Conservation (phyloP, 2,329 filamentous ascomycete species). For the Aureobasidium sp. region DNA sequence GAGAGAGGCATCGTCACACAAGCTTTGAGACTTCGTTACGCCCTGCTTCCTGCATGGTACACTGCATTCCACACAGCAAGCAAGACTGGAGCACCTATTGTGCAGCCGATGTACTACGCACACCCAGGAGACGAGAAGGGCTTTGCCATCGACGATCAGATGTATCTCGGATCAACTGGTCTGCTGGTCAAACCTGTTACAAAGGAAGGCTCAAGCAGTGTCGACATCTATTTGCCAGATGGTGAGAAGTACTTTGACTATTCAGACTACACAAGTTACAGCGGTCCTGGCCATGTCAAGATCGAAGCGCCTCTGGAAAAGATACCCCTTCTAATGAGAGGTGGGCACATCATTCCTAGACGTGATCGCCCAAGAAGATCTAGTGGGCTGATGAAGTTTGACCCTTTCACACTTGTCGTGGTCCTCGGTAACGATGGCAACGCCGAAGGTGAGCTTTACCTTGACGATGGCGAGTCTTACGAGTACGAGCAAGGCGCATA, state of each 20-base stretch:
- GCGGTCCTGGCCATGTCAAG: slow-evolving; percentile 64
- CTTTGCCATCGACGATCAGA: slow-evolving; percentile 86
- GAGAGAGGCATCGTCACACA: slow-evolving; percentile 81
- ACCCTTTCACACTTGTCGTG: slow-evolving; percentile 89
- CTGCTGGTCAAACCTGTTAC: slow-evolving; percentile 90
- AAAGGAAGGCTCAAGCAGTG: slow-evolving; percentile 62
- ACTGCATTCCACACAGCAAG: slow-evolving; percentile 91
- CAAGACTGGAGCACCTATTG: slow-evolving; percentile 73
- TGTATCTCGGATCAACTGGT: slow-evolving; percentile 83
- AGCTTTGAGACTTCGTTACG: slow-evolving; percentile 81
- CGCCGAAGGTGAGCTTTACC: slow-evolving; percentile 76
- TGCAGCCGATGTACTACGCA: slow-evolving; percentile 88
- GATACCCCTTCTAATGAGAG: slow-evolving; percentile 85
- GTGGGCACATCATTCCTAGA: slow-evolving; percentile 84
- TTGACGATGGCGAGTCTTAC: slow-evolving; percentile 90
- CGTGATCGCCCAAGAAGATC: slow-evolving; percentile 83
- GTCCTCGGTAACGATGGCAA: slow-evolving; percentile 60
- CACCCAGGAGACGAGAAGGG: slow-evolving; percentile 79
- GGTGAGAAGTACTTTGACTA: slow-evolving; percentile 92
- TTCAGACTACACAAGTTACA: slow-evolving; percentile 75
- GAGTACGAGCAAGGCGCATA: slow-evolving; percentile 80
- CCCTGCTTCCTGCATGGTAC: slow-evolving; percentile 88
- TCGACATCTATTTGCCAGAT: slow-evolving; percentile 82
- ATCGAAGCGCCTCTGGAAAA: slow-evolving; percentile 74
- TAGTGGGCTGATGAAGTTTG: slow-evolving; percentile 81